Conservation (phyloP, 202 grass and related monocot species). For the Dendrocalamus latiflorus region DNA sequence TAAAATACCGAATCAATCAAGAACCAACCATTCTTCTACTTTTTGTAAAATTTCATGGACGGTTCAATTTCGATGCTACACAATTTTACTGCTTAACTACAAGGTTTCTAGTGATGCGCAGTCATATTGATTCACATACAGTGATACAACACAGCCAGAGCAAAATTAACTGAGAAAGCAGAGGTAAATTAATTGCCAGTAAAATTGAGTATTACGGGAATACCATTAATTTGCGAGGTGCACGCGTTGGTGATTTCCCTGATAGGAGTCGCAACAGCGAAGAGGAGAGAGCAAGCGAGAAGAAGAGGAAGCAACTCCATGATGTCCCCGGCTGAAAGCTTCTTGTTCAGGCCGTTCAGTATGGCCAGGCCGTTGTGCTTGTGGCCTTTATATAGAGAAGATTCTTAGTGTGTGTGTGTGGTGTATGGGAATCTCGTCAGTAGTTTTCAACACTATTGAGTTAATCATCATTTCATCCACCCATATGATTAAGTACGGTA, state of each 20-base stretch:
- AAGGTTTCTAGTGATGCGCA: not conserved
- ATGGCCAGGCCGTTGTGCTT: not conserved
- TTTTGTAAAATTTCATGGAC: not conserved
- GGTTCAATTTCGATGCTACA: not conserved
- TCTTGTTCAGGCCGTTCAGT: constrained; percentile 4
- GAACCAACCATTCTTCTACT: not conserved
- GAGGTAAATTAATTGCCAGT: not conserved
- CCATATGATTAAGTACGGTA: not conserved
- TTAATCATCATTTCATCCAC: not conserved
- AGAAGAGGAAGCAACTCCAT: constrained; percentile 46
- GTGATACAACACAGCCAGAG: not conserved
- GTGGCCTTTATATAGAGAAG: constrained; percentile 36
- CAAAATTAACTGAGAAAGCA: not conserved
- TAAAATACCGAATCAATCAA: not conserved
- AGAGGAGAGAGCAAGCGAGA: constrained; percentile 49
- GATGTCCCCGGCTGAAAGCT: constrained; percentile 9
- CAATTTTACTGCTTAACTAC: not conserved
- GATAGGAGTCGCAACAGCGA: constrained; percentile 26
- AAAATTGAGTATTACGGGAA: not conserved
- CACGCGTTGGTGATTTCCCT: constrained; percentile 40
- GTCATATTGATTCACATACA: not conserved
- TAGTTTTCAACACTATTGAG: constrained; percentile 21
- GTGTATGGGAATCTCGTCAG: constrained; percentile 15
- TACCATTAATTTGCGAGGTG: constrained; percentile 56
- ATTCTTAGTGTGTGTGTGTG: not conserved